Percentiles rank a stretch among this genome's conserved stretches.
Evolutionary conservation across 2,329 filamentous ascomycete genomes (phyloP).

Genomic region (Coniochaeta pulveracea): DNA sequence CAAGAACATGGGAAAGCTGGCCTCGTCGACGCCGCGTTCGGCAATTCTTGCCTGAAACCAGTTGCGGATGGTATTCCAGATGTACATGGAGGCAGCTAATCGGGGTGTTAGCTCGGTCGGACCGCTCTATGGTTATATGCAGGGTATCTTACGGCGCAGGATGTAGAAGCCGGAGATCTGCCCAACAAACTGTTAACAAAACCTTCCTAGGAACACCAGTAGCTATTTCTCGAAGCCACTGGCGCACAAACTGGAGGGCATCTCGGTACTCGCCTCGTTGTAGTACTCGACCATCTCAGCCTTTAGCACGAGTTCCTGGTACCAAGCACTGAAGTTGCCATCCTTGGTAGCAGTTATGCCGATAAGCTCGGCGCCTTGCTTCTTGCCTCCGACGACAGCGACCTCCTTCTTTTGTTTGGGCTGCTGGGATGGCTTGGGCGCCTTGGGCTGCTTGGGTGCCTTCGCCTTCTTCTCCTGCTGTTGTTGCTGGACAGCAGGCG

Average conservation of each 20-base stretch:
- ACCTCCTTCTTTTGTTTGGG: not conserved
- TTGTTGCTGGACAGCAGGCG: too few relatives aligned
- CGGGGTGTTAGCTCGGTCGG: not conserved
- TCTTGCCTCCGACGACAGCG: slow-evolving; percentile 51
- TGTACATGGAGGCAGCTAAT: slow-evolving; percentile 46
- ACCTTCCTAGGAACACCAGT: not conserved
- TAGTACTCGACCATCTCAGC: slow-evolving; percentile 98
- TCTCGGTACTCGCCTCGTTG: slow-evolving; percentile 20
- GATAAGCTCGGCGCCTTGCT: slow-evolving; percentile 54
- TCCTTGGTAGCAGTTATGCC: slow-evolving; percentile 81
- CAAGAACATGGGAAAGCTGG: slow-evolving; percentile 93
- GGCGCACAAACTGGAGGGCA: not conserved
- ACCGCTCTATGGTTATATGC: not conserved
- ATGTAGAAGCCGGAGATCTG: slow-evolving; percentile 98
- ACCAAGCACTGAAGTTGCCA: slow-evolving; percentile 88
- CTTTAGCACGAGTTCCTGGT: slow-evolving; percentile 95
- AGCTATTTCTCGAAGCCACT: not conserved
- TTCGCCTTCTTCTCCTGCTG: slow-evolving; percentile 1
- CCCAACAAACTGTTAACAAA: slow-evolving; percentile 3
- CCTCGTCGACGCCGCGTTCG: slow-evolving; percentile 84
- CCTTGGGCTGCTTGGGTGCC: not conserved
- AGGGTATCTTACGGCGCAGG: slow-evolving; percentile 46
- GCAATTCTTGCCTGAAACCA: slow-evolving; percentile 71
- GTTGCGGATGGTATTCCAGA: slow-evolving; percentile 54
- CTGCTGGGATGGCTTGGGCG: not conserved